These are phyloP conservation scores for Cercospora sp. DNA, from an alignment of 2,329 filamentous ascomycete species.

Conservation along the genomic window DNA sequence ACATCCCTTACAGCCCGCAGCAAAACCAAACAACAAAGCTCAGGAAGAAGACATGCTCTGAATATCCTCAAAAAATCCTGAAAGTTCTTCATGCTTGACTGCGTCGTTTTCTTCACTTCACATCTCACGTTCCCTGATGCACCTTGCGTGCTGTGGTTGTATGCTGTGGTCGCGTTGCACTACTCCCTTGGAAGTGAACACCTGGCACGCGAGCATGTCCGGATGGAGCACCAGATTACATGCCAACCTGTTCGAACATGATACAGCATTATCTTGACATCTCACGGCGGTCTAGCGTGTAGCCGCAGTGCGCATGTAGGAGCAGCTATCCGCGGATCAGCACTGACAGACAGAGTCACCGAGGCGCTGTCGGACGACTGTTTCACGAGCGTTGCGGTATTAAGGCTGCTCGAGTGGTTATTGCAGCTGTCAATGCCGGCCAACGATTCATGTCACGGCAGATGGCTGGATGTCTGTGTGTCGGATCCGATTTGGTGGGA, in stretches of 20 bases:
- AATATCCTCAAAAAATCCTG: conserved; percentile 22
- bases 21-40: conserved; percentile 11
- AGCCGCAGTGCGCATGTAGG: not conserved
- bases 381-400: conserved; percentile 2
- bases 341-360: not conserved
- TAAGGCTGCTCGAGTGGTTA: not conserved
- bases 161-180: conserved; percentile 7
- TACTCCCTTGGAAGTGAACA: conserved; percentile 7
- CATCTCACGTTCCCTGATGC: not conserved
- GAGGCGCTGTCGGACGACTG: not conserved
- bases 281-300: not conserved
- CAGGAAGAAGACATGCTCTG: not conserved
- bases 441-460: conserved; percentile 1
- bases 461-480: not conserved
- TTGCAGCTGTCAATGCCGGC: conserved; percentile 9
- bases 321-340: not conserved
- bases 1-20: conserved; percentile 29
- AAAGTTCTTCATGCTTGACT: conserved; percentile 11
- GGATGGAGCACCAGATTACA: conserved; percentile 8
- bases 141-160: not conserved
- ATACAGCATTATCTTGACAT: not conserved
- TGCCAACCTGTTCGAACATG: conserved; percentile 1
- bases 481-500: not conserved
- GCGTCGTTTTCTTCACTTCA: conserved; percentile 6
- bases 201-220: conserved; percentile 17